Conservation (phyloP, 2,329 filamentous ascomycete species). For the Nannizziopsis arthrosporioides region DNA sequence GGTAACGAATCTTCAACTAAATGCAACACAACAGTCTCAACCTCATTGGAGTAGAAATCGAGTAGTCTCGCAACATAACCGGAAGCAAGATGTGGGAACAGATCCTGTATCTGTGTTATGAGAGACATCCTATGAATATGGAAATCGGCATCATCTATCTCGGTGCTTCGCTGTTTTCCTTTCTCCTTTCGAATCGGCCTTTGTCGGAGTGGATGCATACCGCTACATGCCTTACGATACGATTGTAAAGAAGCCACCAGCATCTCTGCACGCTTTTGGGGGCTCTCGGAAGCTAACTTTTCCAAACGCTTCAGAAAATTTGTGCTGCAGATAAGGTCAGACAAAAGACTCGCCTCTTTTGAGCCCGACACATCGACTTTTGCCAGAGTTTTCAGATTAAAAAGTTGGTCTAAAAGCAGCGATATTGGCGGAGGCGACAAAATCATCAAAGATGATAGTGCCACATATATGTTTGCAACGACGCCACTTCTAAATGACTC, state of each 20-base stretch:
- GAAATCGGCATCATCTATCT: conserved; percentile 33
- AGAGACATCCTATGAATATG: conserved; percentile 75
- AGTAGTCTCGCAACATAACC: conserved; percentile 69
- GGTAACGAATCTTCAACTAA: conserved; percentile 69
- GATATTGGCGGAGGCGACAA: conserved; percentile 57
- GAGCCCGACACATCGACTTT: conserved; percentile 44
- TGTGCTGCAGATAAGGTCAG: conserved; percentile 69
- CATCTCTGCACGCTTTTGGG: conserved; percentile 33
- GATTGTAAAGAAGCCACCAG: conserved; percentile 29
- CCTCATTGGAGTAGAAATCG: conserved; percentile 64
- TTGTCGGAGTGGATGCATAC: conserved; percentile 35
- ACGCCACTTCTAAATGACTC: conserved; percentile 53
- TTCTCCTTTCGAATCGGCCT: conserved; percentile 28
- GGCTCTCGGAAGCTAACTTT: conserved; percentile 21
- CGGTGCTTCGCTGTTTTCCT: conserved; percentile 29
- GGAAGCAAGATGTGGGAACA: conserved; percentile 78
- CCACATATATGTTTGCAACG: conserved; percentile 62
- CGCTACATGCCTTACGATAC: conserved; percentile 30
- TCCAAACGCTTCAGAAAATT: conserved; percentile 49
- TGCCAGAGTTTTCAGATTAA: conserved; percentile 61
- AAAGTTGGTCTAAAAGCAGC: conserved; percentile 70
- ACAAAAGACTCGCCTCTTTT: conserved; percentile 52
- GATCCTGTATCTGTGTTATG: conserved; percentile 80
- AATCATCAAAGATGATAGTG: conserved; percentile 58
- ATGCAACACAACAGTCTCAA: conserved; percentile 69